Base-by-base conservation (phyloP, 352 stramenopile species). In the Peronosclerospora sorghi region DNA sequence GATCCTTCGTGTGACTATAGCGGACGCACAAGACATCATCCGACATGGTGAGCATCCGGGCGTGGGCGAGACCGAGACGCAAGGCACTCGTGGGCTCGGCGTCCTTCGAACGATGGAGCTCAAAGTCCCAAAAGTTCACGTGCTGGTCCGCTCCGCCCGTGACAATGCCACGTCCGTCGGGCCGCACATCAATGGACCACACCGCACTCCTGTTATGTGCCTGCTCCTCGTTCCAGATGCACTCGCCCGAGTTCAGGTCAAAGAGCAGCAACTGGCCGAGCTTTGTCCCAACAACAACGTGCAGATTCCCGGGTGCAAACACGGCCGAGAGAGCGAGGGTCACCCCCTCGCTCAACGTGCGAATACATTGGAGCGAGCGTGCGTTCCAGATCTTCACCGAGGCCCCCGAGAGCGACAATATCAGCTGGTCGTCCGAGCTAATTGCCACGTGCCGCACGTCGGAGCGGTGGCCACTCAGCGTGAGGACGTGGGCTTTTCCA, bases 51-150 rank as follows among this genome's bases (percentile, higher is more conserved):
- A 99, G 78, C 37, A 97, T 95, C 15, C 96, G 83, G 21, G 91
- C 79, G 60, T 98, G 95, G 28, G 88, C 84, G 21, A 99, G 57
- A 26, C 89, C 84, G 29, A 97, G 81, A 52, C 90, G 80, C n/a
- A 90, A 59, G n/a, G 51, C 56, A 4, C 68, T 73, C 28, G 45
- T 63, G 2, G 42, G 38, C 20, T 65, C 56, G 8, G 56, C 51
- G 35, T 68, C 62, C 12, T 67, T 61, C 8, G 64, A 48, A n/a
- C 62, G 71, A 41, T 79, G 54, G 54, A 96, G 86, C 63, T 98
- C 93, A 52, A 99, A 90, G 52, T 98, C 85, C 95, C 96, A 99
- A 59, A 99, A 98, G 69, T 98, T 98, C 8, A 99, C 95, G 41
- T 85, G 76, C 54, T 98, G 95, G 55, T 99, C 96, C 7, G 95